Percentiles rank a stretch among this genome's conserved stretches.
Evolutionary conservation across 805 yeast species (phyloP).

Genomic region (Myxozyma vanderwaltii): DNA sequence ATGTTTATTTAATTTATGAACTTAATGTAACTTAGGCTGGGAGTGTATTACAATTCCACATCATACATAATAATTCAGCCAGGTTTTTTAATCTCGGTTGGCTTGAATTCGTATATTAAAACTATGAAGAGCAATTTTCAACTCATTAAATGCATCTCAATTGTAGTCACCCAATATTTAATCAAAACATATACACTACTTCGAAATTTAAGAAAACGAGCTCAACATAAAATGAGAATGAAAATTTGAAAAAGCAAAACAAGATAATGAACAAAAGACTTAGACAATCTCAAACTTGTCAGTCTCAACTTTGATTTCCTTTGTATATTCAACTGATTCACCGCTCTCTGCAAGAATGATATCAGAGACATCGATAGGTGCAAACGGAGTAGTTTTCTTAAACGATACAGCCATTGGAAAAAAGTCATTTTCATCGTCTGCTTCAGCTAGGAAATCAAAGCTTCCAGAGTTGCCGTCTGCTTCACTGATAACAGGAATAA

Average conservation of each 20-base stretch:
- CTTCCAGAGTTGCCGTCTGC: slow-evolving; percentile 60
- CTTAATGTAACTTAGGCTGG: no score
- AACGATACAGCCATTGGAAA: slow-evolving; percentile 85
- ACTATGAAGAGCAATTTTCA: no score
- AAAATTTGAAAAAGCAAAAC: background rate
- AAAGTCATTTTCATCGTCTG: slow-evolving; percentile 74
- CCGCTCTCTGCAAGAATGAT: slow-evolving; percentile 51
- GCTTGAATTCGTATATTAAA: no score
- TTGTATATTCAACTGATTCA: slow-evolving; percentile 69
- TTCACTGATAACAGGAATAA: slow-evolving; percentile 56
- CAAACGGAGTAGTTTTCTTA: slow-evolving; percentile 55
- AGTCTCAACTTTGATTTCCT: slow-evolving; percentile 44
- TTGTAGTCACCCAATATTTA: background rate
- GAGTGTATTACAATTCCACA: no score
- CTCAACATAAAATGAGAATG: background rate
- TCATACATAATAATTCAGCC: no score
- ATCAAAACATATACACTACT: background rate
- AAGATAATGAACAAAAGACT: background rate
- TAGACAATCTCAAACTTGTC: slow-evolving; percentile 44
- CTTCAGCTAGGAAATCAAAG: slow-evolving; percentile 76
- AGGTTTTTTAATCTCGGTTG: no score
- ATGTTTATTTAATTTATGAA: no score
- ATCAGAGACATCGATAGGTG: slow-evolving; percentile 64
- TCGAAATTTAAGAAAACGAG: background rate
- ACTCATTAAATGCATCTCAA: background rate